Base-by-base conservation (phyloP, 805 yeast genomes). In the Diddensiella caesifluorescens region DNA sequence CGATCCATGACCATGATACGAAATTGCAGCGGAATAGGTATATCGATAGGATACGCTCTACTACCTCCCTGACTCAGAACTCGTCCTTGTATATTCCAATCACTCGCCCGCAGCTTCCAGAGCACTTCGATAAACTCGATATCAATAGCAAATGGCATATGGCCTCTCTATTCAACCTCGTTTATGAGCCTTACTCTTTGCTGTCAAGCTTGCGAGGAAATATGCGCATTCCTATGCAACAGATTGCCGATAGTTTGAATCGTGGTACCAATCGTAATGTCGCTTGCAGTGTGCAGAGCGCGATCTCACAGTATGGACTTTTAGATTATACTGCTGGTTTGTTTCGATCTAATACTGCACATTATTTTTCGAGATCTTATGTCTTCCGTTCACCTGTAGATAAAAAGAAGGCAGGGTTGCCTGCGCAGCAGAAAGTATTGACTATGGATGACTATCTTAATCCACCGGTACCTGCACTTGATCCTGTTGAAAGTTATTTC, bases 31-130 rank as follows among this genome's bases (percentile, higher is more conserved):
- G 45, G 16, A 44, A 38, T 26, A 50, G 46, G 22, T 52, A 43
- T 20, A 35, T 67, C 39, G 69, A 74, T 30, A 63, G 79, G 42
- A 74, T 73, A 42, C 69, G 61, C 53, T 65, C 73, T 22, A 65
- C 66, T 10, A 52, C 75, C 2, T 72, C 69, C 6, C 54, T 80
- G 5, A 52, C 74, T 16, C 68, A 69, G 28, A 63, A 65, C 39
- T 66, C 80, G 0, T 70, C 82, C 5, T 53, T 85, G 18, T 67
- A 74, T 33, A 56, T 85, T 7, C 90, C 94, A 0, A 21, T 84
- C 6, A 54, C 60, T 10, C 52, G 56, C 2, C 59, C 62, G 30
- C 22, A 46, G n/a, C 19, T 38, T n/a, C 36, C 39, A 15, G 35
- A 31, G 19, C 18, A 43, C 6, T 16, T 31, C 19, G 51, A 52